Evolutionary conservation across 306 rosid species (phyloP), one percentile per base, ranked within the genome.

Genomic region (Begonia peltatifolia): DNA sequence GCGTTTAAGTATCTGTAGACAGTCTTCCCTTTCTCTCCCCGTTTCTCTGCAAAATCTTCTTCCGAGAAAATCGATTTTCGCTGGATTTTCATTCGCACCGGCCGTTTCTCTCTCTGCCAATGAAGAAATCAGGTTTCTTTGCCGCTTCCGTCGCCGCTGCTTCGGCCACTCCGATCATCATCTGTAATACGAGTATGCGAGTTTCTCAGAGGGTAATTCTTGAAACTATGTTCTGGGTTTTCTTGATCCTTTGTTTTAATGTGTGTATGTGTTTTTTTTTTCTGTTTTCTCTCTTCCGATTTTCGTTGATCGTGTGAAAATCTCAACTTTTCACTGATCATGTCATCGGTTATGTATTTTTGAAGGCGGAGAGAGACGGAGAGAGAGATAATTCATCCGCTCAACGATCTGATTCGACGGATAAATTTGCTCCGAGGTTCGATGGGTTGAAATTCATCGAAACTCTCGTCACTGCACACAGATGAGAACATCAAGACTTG

Each of bases 361-460:
- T 6, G 23, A 55, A 76, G 78, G 78, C 58, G 65, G 53, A 44
- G 48, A 46, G 50, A 64, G 68, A 62, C 2, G 38, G 58, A 8
- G 73, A 59, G 36, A 64, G 36, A 14, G 42, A 67, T 36, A 18
- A 71, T 8, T 22, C 57, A 23, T 42, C 51, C 38, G 18, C 50
- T 18, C 18, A 38, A 12, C 57, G 49, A 48, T 36, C 50, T 9
- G 9, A 68, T 9, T 47, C 68, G 14, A 47, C 50, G 17, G 70
- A 76, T 2, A 66, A 65, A 38, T 76, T 76, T 53, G 75, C 68
- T 2, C 82, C 82, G 13, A 65, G 68, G 57, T 76, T 68, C 16
- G 78, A 76, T 63, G 82, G 82, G 15, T 57, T 76, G 60, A 56
- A 78, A 68, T 76, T 76, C 73, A 76, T 76, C 11, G 82, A 76